These are phyloP conservation scores for Nelumbo lutea DNA, from an alignment of 164 flowering plant genomes.

Conservation along the genomic window DNA sequence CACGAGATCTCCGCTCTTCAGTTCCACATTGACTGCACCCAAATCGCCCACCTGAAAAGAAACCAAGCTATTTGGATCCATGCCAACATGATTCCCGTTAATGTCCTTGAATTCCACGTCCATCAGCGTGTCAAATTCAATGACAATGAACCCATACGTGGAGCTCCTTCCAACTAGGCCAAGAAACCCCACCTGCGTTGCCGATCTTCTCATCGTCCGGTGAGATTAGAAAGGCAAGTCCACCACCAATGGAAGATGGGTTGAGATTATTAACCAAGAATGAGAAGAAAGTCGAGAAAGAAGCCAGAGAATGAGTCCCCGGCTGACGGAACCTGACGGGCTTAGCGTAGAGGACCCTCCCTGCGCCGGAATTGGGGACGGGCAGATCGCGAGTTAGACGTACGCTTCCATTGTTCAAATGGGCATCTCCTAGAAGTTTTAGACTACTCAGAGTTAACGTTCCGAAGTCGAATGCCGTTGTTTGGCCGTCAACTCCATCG, in stretches of 20 bases:
- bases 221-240: slow-evolving; percentile 63
- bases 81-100: slow-evolving; percentile 87
- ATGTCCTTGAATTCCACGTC: slow-evolving; percentile 79
- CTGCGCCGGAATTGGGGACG: slow-evolving; percentile 80
- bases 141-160: slow-evolving; percentile 48
- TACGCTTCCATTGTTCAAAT: slow-evolving; percentile 55
- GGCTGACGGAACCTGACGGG: slow-evolving; percentile 61
- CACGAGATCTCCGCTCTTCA: slow-evolving; percentile 68
- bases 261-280: slow-evolving; percentile 65
- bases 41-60: slow-evolving; percentile 58
- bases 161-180: slow-evolving; percentile 36
- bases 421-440: slow-evolving; percentile 86
- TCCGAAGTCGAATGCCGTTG: slow-evolving; percentile 64
- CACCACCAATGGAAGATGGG: slow-evolving; percentile 89
- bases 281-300: slow-evolving; percentile 81
- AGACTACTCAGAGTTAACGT: slow-evolving; percentile 51
- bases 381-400: slow-evolving; percentile 68
- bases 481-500: slow-evolving; percentile 5
- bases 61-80: slow-evolving; percentile 70
- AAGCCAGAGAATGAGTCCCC: slow-evolving; percentile 27
- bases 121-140: slow-evolving; percentile 93
- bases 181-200: slow-evolving; percentile 56
- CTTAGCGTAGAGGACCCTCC: slow-evolving; percentile 51
- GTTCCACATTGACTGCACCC: slow-evolving; percentile 44
- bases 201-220: slow-evolving; percentile 60